phyloP scores from a whole-genome alignment of 352 stramenopile species.

The Globisporangium rhizosaccharum region DNA sequence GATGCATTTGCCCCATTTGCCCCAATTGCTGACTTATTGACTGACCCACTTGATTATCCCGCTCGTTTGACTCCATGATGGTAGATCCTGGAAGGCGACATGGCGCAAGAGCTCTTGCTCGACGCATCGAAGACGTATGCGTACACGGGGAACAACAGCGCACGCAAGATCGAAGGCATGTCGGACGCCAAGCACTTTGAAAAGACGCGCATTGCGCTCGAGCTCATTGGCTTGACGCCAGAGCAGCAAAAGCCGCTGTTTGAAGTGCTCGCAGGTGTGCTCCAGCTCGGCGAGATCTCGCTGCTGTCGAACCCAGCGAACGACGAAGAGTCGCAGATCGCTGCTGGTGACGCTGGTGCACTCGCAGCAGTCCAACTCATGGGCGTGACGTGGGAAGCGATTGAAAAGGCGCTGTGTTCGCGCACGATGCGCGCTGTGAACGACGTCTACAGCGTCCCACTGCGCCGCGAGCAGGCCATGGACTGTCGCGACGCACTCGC shows the following conservation, averaged over 20 bases:
- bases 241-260: constrained; percentile 91
- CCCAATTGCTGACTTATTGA: not conserved
- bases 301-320: constrained; percentile 69
- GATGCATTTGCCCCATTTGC: not conserved
- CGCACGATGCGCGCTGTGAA: constrained; percentile 80
- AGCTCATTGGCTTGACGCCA: constrained; percentile 75
- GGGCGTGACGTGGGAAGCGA: constrained; percentile 81
- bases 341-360: constrained; percentile 32
- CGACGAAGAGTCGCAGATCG: constrained; percentile 75
- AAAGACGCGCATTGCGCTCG: constrained; percentile 64
- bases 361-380: constrained; percentile 76
- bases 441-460: constrained; percentile 40
- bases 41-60: not conserved
- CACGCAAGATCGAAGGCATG: constrained; percentile 62
- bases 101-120: constrained; percentile 43
- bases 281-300: constrained; percentile 93
- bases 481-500: constrained; percentile 88
- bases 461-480: constrained; percentile 58
- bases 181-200: constrained; percentile 80
- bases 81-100: constrained; percentile 46
- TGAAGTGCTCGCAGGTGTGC: constrained; percentile 86
- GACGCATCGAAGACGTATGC: constrained; percentile 46
- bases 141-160: constrained; percentile 67
- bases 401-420: constrained; percentile 91
- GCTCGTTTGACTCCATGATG: not conserved